Conservation (phyloP, 306 rosid genomes). For the Acacia melanoxylon region DNA sequence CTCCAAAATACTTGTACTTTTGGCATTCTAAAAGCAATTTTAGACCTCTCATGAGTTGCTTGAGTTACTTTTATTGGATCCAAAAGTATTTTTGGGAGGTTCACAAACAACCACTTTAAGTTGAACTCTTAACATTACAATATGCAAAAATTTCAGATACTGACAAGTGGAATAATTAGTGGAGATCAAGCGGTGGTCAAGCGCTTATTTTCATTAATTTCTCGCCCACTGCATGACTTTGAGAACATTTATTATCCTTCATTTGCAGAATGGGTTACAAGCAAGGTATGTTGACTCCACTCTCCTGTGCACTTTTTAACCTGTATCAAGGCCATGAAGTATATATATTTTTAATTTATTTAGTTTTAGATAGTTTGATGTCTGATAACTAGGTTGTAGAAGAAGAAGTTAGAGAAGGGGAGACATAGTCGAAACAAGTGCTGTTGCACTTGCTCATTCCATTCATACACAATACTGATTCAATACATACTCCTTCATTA, state of each 20-base stretch:
- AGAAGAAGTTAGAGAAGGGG: too few relatives aligned
- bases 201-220: conserved; percentile 87
- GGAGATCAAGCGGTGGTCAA: conserved; percentile 89
- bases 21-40: conserved; percentile 2
- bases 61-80: neutral
- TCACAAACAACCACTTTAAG: neutral
- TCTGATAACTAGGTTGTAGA: too few relatives aligned
- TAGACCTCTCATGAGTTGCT: neutral
- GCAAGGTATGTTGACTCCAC: conserved; percentile 59
- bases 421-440: too few relatives aligned
- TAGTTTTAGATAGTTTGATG: conserved; percentile 20
- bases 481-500: too few relatives aligned
- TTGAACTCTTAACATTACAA: conserved; percentile 13
- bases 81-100: conserved; percentile 17
- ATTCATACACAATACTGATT: too few relatives aligned
- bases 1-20: neutral
- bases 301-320: conserved; percentile 15
- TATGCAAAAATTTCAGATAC: conserved; percentile 59
- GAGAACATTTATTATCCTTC: conserved; percentile 96
- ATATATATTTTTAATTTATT: neutral
- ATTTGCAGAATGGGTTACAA: conserved; percentile 98
- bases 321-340: neutral
- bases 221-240: conserved; percentile 84
- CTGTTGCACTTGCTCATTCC: too few relatives aligned
- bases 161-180: conserved; percentile 91